Evolutionary conservation across 2,329 filamentous ascomycete species (phyloP), one percentile per base, ranked within the genome.

Genomic region (Penicillium sp.): DNA sequence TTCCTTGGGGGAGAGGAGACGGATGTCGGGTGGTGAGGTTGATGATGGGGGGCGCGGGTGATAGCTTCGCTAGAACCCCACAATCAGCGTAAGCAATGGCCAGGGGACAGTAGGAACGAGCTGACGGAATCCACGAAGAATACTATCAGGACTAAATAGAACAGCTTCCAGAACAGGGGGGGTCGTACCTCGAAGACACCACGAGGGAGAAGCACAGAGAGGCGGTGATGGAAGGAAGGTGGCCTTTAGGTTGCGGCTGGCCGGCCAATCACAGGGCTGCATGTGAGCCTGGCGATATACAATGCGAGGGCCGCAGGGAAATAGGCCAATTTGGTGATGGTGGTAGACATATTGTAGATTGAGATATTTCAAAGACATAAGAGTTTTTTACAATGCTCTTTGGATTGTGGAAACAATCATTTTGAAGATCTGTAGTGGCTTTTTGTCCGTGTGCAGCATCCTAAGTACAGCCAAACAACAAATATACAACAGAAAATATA

Each of bases 171-270:
- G 21, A 3, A 34, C 29, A 20, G 29, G 27, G 33, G 18, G 23
- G 34, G 21, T 40, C 51, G 23, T 52, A 56, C 48, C 47, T 46
- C 34, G 41, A 49, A 36, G 30, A 51, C 30, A 42, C 46, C 37
- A 46, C 51, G 46, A 42, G 45, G 49, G 46, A 44, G 56, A 56
- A 51, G 52, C 48, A 46, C 13, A 26, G 54, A 61, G 59, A 58
- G 57, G 62, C 59, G 59, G 60, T 63, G 60, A 61, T 65, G 66
- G 32, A 65, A 70, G 32, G 66, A 70, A 64, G 67, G 70, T 72
- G 68, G 69, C 69, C 70, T 71, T 69, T 62, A 59, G 58, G 54
- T 59, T 68, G 68, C 57, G 62, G 59, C 56, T 39, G 55, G 44
- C 46, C 60, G 54, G 55, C 69, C 69, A 72, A 72, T 72, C 68